phyloP scores from a whole-genome alignment of 257 asterid species.

The Voacanga thouarsii region DNA sequence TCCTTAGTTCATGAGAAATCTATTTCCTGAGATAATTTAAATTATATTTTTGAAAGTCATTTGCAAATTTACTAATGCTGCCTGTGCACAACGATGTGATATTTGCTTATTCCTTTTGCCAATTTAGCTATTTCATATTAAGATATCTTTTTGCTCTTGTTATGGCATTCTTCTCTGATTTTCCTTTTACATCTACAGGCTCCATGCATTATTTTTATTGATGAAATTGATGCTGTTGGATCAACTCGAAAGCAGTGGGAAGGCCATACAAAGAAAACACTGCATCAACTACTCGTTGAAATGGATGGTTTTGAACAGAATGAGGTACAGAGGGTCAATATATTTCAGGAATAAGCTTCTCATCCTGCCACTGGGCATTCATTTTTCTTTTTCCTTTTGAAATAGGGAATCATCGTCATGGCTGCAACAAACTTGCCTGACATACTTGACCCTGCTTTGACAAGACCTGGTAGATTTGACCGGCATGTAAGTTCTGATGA shows the following conservation, averaged over 20 bases:
- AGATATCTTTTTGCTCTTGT: background rate
- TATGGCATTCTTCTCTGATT: conserved; percentile 17
- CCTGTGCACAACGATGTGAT: background rate
- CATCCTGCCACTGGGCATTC: background rate
- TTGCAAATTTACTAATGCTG: background rate
- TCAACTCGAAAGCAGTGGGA: conserved; percentile 99
- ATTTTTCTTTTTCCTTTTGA: conserved; percentile 1
- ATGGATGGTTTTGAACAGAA: conserved; percentile 99
- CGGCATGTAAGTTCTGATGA: conserved; percentile 78
- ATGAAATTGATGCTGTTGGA: conserved; percentile 97
- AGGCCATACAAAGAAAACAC: conserved; percentile 96
- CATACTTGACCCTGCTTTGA: conserved; percentile 96
- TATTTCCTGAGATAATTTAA: background rate
- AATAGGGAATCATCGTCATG: conserved; percentile 89
- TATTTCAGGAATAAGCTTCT: conserved; percentile 4
- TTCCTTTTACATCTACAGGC: conserved; percentile 49
- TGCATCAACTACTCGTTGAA: conserved; percentile 94
- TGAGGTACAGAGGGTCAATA: conserved; percentile 47
- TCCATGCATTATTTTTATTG: conserved; percentile 95
- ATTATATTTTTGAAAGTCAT: background rate
- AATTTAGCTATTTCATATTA: background rate
- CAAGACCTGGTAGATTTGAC: conserved; percentile 99
- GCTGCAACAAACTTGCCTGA: conserved; percentile 98
- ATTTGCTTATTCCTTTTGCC: background rate
- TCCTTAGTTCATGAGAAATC: background rate